A percentile compares a stretch with the other conserved stretches of the same genome.
Evolutionary conservation across 2,329 filamentous ascomycete genomes (phyloP).

Genomic region (Xylariaceae sp.): DNA sequence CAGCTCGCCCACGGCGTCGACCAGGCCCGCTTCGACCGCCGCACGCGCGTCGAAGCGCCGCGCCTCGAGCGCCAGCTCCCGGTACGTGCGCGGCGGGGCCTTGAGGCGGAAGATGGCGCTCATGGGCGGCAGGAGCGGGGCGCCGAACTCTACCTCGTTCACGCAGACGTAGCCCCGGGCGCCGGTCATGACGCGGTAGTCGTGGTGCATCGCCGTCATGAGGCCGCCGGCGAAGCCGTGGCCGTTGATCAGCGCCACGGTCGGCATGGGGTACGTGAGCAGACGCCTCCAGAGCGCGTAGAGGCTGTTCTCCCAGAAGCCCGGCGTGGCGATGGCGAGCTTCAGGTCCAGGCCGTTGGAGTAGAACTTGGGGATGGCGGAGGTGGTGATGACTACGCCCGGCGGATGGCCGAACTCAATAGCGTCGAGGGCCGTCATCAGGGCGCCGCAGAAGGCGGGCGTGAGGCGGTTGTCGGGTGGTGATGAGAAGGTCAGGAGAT

Average conservation of each 20-base stretch:
- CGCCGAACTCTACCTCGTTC: slow-evolving; percentile 78
- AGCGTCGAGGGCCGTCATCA: slow-evolving; percentile 70
- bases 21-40: slow-evolving; percentile 62
- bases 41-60: slow-evolving; percentile 60
- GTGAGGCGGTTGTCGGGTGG: slow-evolving; percentile 75
- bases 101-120: slow-evolving; percentile 70
- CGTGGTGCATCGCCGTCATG: slow-evolving; percentile 77
- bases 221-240: slow-evolving; percentile 80
- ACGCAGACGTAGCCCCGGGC: slow-evolving; percentile 58
- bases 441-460: slow-evolving; percentile 60
- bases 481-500: slow-evolving; percentile 67
- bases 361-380: slow-evolving; percentile 73
- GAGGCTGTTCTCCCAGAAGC: slow-evolving; percentile 57
- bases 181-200: slow-evolving; percentile 59
- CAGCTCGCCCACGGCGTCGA: slow-evolving; percentile 55
- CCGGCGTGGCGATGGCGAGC: slow-evolving; percentile 54
- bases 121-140: slow-evolving; percentile 71
- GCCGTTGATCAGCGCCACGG: slow-evolving; percentile 72
- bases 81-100: slow-evolving; percentile 50
- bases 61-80: slow-evolving; percentile 69
- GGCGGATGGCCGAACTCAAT: slow-evolving; percentile 61
- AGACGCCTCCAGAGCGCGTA: slow-evolving; percentile 64
- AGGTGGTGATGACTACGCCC: slow-evolving; percentile 77
- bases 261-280: slow-evolving; percentile 75
- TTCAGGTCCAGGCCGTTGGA: slow-evolving; percentile 77